A percentile compares a stretch with the other conserved stretches of the same genome.
Evolutionary conservation across 2,329 filamentous ascomycete species (phyloP).

Genomic region (Huntiella bhutanensis): DNA sequence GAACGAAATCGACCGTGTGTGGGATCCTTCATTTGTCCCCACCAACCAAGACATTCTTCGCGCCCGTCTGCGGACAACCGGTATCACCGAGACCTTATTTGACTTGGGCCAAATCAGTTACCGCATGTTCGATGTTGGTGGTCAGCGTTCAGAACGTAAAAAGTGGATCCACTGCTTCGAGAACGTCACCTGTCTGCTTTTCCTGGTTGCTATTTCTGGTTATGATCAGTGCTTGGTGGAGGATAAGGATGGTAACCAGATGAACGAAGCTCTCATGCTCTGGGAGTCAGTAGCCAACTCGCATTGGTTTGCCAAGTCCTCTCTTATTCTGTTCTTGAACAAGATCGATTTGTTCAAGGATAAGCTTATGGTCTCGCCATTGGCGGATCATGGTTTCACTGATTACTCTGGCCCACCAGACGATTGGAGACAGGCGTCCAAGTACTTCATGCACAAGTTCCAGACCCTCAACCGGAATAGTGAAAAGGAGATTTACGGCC

Average conservation of each 20-base stretch:
- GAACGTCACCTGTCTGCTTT: conserved; percentile 79
- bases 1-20: conserved; percentile 55
- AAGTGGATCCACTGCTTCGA: conserved; percentile 98
- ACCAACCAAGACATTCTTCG: conserved; percentile 89
- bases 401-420: conserved; percentile 56
- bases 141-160: conserved; percentile 81
- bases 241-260: conserved; percentile 90
- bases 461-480: conserved; percentile 52
- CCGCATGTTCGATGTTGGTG: conserved; percentile 91
- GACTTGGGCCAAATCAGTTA: conserved; percentile 83
- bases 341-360: conserved; percentile 74
- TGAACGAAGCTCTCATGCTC: conserved; percentile 75
- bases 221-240: conserved; percentile 94
- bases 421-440: conserved; percentile 55
- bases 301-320: conserved; percentile 68
- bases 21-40: conserved; percentile 62
- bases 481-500: conserved; percentile 43
- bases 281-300: conserved; percentile 76
- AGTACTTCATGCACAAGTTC: conserved; percentile 72
- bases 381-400: conserved; percentile 55
- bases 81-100: conserved; percentile 89
- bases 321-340: conserved; percentile 70
- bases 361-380: conserved; percentile 52
- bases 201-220: conserved; percentile 85
- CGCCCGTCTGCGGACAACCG: conserved; percentile 76